Conservation (phyloP, 345 rosid species). For the Lumnitzera racemosa region DNA sequence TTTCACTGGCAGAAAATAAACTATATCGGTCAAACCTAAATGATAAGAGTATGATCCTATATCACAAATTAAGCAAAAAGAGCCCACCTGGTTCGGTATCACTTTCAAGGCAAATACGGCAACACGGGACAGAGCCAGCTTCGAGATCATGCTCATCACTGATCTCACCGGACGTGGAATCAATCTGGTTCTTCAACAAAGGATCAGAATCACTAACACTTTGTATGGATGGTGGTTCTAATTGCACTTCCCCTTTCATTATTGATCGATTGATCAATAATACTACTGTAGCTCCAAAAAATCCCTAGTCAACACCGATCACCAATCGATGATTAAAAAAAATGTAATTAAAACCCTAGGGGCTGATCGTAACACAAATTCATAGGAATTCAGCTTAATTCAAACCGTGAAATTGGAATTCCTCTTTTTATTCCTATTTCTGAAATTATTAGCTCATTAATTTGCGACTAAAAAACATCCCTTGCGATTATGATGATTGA, state of each 20-base stretch:
- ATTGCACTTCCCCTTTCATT: conserved; percentile 69
- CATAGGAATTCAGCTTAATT: too few relatives aligned
- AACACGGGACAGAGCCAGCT: conserved; percentile 56
- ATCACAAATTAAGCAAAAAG: not conserved
- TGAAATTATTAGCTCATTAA: too few relatives aligned
- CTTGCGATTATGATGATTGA: too few relatives aligned
- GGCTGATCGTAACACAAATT: too few relatives aligned
- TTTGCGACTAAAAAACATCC: too few relatives aligned
- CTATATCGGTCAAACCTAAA: too few relatives aligned
- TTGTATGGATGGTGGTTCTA: conserved; percentile 34
- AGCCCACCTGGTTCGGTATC: conserved; percentile 57
- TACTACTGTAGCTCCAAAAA: not conserved
- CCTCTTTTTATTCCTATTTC: too few relatives aligned
- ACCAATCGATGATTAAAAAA: not conserved
- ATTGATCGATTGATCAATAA: not conserved
- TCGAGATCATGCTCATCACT: conserved; percentile 39
- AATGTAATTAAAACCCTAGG: not conserved
- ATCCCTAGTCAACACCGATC: too few relatives aligned
- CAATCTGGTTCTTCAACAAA: conserved; percentile 32
- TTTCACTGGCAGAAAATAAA: too few relatives aligned
- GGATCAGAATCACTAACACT: conserved; percentile 68
- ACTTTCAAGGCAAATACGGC: conserved; percentile 90
- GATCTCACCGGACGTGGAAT: conserved; percentile 47
- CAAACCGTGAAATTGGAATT: too few relatives aligned
- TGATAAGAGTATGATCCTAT: not conserved